These are phyloP conservation scores for Phytomonas sp. DNA, from an alignment of 208 protist species.

Conservation along the genomic window DNA sequence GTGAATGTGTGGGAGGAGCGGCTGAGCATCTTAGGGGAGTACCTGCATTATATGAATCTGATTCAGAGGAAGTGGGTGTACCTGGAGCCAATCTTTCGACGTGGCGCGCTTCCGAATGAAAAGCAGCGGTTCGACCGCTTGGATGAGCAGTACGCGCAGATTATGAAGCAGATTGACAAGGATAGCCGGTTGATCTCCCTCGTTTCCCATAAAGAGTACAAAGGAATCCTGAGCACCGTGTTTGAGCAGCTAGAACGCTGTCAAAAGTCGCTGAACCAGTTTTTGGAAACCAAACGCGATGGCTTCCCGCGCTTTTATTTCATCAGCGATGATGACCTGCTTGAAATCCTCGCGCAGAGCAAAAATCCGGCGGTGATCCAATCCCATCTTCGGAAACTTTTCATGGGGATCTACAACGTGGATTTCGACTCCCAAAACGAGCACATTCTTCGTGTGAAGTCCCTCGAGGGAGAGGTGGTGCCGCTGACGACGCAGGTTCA, in stretches of 20 bases:
- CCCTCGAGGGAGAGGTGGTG: conserved; percentile 92
- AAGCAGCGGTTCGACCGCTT: conserved; percentile 93
- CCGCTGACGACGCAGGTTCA: conserved; percentile 84
- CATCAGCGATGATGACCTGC: conserved; percentile 98
- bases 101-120: conserved; percentile 94
- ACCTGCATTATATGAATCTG: conserved; percentile 90
- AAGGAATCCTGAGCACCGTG: conserved; percentile 79
- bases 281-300: conserved; percentile 96
- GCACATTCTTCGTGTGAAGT: conserved; percentile 88
- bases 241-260: conserved; percentile 95
- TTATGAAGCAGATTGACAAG: conserved; percentile 85
- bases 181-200: conserved; percentile 87
- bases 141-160: conserved; percentile 91
- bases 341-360: conserved; percentile 96
- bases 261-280: conserved; percentile 96
- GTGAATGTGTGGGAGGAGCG: conserved; percentile 89
- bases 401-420: conserved; percentile 94
- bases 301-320: conserved; percentile 98
- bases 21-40: conserved; percentile 87
- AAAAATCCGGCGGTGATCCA: conserved; percentile 95
- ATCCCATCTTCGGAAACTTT: conserved; percentile 98
- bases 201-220: conserved; percentile 67
- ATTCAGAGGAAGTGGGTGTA: conserved; percentile 99
- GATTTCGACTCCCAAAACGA: conserved; percentile 87
- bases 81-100: conserved; percentile 97